Base-by-base conservation (phyloP, 148 eudicot species). In the Rhododendron williamsianum region DNA sequence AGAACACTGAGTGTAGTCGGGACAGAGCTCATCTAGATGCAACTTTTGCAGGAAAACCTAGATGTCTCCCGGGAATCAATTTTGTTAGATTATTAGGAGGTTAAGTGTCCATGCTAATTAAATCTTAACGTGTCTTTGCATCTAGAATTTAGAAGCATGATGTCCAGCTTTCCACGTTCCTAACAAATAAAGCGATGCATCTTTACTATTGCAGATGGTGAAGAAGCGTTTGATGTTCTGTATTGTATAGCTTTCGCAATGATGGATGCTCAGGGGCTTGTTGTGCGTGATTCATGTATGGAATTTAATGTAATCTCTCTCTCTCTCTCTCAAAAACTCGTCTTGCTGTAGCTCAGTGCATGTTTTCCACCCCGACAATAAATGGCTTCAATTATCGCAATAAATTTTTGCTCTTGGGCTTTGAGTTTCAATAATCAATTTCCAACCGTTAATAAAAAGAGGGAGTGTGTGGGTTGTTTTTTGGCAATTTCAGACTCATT, bases 181-280 rank as follows among this genome's bases (percentile, higher is more conserved):
- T 81, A 74, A 21, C 33, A 46, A 23, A 82, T 86, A 52, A 63
- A 80, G 69, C 65, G 3, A 71, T 87, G 45, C 63, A 30, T 79
- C 30, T 83, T 16, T 54, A 49, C 67, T 36, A 78, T 33, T 92
- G 91, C 95, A 96, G 99, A 94, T 85, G 94, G 94, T 76, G 96
- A 92, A 88, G 91, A 93, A 41, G 94, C 98, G 36, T 97, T 97
- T 82, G 99, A 95, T 87, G 82, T 95, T 85, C 85, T 97, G 91
- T 96, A 90, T 85, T 97, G 99, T 87, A 85, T 97, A 86, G 96
- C 99, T 82, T 97, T 97, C 80, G 93, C 88, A 65, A 89, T 97
- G 99, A 87, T 97, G 98, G 99, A 96, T 38, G 98, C 93, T 80
- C 98, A 95, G 80, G 95, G 99, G 99, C 96, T 96, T 51, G 99